phyloP scores from a whole-genome alignment of 2,329 filamentous ascomycete genomes.

The Fusarium decemcellulare region DNA sequence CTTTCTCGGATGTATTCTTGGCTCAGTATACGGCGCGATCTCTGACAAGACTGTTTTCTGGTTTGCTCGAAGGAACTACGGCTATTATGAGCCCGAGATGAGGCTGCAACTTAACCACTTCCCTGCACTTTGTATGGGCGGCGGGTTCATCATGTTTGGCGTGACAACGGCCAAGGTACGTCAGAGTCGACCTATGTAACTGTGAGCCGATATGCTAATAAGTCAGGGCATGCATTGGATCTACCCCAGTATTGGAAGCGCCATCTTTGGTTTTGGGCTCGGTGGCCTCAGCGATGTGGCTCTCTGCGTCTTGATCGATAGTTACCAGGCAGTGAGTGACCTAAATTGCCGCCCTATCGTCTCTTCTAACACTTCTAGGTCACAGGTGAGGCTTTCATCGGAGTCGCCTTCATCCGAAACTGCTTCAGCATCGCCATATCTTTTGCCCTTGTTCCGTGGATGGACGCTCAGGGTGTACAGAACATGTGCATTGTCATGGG shows the following conservation, averaged over 20 bases:
- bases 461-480: constrained; percentile 24
- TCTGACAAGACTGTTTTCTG: constrained; percentile 53
- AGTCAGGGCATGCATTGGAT: constrained; percentile 57
- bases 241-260: constrained; percentile 51
- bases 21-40: constrained; percentile 52
- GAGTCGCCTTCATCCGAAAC: constrained; percentile 23
- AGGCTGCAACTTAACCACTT: constrained; percentile 49
- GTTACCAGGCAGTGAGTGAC: constrained; percentile 41
- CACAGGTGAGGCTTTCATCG: constrained; percentile 28
- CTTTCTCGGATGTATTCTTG: constrained; percentile 55
- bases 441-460: constrained; percentile 29
- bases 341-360: accelerated
- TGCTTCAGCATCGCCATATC: constrained; percentile 31
- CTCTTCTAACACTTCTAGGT: background rate
- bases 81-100: constrained; percentile 60
- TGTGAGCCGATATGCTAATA: background rate
- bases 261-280: constrained; percentile 52
- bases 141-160: constrained; percentile 55
- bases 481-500: constrained; percentile 33
- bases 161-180: constrained; percentile 50
- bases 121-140: constrained; percentile 50
- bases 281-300: constrained; percentile 52
- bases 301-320: constrained; percentile 52
- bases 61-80: constrained; percentile 54
- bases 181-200: background rate